These are phyloP conservation scores for Juncus effusus DNA, from an alignment of 176 grass and related monocot species.

Conservation along the genomic window DNA sequence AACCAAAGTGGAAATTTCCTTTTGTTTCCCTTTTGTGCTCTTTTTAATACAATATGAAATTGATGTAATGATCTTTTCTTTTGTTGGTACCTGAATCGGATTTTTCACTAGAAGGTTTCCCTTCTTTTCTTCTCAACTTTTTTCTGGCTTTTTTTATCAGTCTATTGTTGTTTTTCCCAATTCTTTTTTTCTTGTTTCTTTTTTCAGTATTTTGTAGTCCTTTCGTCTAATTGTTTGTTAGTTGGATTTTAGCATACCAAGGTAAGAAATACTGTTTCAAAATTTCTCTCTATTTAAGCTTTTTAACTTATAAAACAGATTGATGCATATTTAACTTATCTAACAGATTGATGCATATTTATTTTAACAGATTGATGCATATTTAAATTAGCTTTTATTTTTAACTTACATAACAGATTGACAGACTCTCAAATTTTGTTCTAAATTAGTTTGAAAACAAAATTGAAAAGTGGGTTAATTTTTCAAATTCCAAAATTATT, in stretches of 20 bases:
- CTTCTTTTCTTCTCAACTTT: conserved; percentile 2
- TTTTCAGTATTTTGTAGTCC: neutral
- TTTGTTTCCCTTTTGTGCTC: neutral
- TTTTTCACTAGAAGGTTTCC: neutral
- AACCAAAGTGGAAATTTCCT: conserved; percentile 11
- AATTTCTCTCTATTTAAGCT: too few relatives aligned
- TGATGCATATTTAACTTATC: too few relatives aligned
- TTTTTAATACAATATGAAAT: conserved; percentile 4
- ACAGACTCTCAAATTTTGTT: too few relatives aligned
- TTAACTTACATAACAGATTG: too few relatives aligned
- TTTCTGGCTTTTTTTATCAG: conserved; percentile 2
- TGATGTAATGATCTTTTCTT: conserved; percentile 19
- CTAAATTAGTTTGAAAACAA: too few relatives aligned
- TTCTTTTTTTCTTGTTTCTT: neutral
- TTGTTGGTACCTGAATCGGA: conserved; percentile 8
- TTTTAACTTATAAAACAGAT: too few relatives aligned
- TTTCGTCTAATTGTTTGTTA: conserved; percentile 17
- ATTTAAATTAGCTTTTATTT: too few relatives aligned
- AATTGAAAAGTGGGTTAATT: too few relatives aligned
- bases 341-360: too few relatives aligned
- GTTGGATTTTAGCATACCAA: neutral
- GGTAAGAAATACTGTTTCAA: too few relatives aligned
- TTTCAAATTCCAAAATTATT: too few relatives aligned
- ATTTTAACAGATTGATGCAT: too few relatives aligned
- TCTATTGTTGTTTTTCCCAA: neutral